Conservation (phyloP, 257 asterid species). For the Solanum medicagineum region DNA sequence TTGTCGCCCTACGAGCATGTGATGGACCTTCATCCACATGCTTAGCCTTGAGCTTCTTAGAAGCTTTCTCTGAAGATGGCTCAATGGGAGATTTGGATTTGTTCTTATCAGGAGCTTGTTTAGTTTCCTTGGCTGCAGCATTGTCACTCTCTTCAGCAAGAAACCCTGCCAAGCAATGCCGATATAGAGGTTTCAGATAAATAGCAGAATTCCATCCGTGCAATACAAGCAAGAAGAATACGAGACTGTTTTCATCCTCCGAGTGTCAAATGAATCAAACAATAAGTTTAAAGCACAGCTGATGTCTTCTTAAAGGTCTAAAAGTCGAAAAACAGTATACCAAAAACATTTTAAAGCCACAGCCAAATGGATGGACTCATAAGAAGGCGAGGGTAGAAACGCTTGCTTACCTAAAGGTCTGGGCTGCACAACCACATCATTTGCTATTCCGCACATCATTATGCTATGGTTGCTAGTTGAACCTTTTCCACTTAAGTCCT, state of each 20-base stretch:
- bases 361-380: background rate
- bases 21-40: conserved; percentile 22
- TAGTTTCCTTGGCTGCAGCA: background rate
- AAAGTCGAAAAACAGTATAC: background rate
- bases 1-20: background rate
- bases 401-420: conserved; percentile 27
- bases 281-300: background rate
- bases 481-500: background rate
- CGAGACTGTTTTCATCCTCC: background rate
- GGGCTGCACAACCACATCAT: conserved; percentile 27
- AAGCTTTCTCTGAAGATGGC: background rate
- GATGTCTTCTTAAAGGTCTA: background rate
- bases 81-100: background rate
- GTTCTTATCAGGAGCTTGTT: background rate
- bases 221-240: background rate
- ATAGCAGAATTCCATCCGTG: background rate
- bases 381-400: background rate
- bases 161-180: background rate
- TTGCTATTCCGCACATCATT: conserved; percentile 6
- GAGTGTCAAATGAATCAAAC: background rate
- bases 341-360: background rate
- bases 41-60: conserved; percentile 21
- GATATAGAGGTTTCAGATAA: background rate
- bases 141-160: background rate
- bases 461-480: conserved; percentile 18